A percentile compares a stretch with the other conserved stretches of the same genome.
These are phyloP conservation scores for Candida ficus DNA, from an alignment of 805 yeast species.

Conservation along the genomic window DNA sequence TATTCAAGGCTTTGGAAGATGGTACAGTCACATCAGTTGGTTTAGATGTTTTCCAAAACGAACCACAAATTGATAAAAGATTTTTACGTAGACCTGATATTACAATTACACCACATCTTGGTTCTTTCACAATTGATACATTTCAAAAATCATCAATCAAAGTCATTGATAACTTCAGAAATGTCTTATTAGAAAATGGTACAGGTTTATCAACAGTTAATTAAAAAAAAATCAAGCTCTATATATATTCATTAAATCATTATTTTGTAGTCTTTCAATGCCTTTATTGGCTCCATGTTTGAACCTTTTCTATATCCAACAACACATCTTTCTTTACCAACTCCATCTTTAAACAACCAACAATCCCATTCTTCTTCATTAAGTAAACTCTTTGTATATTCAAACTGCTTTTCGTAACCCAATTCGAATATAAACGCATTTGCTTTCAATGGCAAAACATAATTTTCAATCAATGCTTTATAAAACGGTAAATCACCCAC, in stretches of 20 bases:
- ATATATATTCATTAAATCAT: slow-evolving; percentile 6
- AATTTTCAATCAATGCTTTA: slow-evolving; percentile 42
- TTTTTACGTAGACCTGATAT: slow-evolving; percentile 57
- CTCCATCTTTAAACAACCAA: slow-evolving; percentile 46
- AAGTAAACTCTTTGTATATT: slow-evolving; percentile 28
- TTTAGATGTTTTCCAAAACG: slow-evolving; percentile 65
- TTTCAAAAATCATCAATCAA: slow-evolving; percentile 44
- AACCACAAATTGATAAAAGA: slow-evolving; percentile 51
- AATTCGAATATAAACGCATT: slow-evolving; percentile 70
- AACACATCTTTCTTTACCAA: slow-evolving; percentile 51
- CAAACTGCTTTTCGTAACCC: slow-evolving; percentile 58
- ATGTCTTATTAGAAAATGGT: slow-evolving; percentile 13
- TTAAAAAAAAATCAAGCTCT: background rate
- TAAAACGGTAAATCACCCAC: slow-evolving; percentile 75
- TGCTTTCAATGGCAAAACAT: slow-evolving; percentile 39
- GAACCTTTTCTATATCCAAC: slow-evolving; percentile 48
- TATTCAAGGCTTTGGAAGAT: slow-evolving; percentile 51
- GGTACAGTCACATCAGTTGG: slow-evolving; percentile 66
- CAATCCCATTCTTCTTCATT: slow-evolving; percentile 38
- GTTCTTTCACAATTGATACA: slow-evolving; percentile 58
- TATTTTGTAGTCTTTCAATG: slow-evolving; percentile 3
- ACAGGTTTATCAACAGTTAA: slow-evolving; percentile 12
- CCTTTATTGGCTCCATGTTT: slow-evolving; percentile 11
- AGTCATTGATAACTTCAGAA: slow-evolving; percentile 50
- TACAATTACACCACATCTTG: slow-evolving; percentile 57